Evolutionary conservation across 1,284 basidiomycete species (phyloP), one percentile per base, ranked within the genome.

Genomic region (Apiotrichum brassicae): DNA sequence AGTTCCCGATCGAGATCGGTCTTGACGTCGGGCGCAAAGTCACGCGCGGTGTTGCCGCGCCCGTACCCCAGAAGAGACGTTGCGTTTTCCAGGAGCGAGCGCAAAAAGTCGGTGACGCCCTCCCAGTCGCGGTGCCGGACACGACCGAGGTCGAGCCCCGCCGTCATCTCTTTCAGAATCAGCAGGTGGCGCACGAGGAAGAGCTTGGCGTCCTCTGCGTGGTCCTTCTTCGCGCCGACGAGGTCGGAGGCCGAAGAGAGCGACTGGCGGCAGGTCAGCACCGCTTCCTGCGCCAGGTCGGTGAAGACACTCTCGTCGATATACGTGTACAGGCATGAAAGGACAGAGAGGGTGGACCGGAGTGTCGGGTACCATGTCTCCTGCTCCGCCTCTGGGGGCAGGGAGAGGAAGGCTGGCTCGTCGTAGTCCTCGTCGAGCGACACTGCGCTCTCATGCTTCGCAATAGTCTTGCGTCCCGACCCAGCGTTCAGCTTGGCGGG

Each of bases 291-390:
- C 0, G 92, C 89, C 39, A 95, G 86, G 65, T 95, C 92, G 62
- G 89, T 85, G 57, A 94, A 97, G 53, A 95, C 92, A 2, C 83
- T 51, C 65, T 90, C 90, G 76, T 94, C 89, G 48, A 95, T 86
- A 64, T 87, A 94, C 51, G 89, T 84, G 60, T 88, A 85, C 19
- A 97, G 74, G 68, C 91, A 88, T 2, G 84, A 83, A 24, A 95
- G 75, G 5, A 95, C 84, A 85, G 87, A 90, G 8, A 91, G 79
- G 1, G 87, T 89, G 62, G 84, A 87, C 58, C 81, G 78, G 43
- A 97, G 68, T 0, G 90, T 86, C 0, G 90, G 88, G 66, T 86
- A 95, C 91, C 90, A 94, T 2, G 83, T 86, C 51, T 85, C 83
- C 65, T 86, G 83, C 43, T 82, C 82, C 43, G 85, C 82, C 51